Base-by-base conservation (phyloP, 2,329 filamentous ascomycete species). In the Seiridium cupressi region DNA sequence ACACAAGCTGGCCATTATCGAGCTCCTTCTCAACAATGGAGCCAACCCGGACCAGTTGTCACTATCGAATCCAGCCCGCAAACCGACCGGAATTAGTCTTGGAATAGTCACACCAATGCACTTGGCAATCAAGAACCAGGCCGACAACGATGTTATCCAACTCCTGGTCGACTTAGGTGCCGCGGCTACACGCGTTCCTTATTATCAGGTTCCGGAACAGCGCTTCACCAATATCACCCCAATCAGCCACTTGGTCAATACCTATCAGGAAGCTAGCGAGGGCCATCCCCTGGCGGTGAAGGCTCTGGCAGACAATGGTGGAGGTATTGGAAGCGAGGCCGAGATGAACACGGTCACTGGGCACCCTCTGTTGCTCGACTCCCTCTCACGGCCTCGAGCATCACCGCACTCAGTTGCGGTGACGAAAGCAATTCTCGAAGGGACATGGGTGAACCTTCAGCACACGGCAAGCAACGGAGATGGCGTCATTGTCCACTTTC, bases 1-100 rank as follows among this genome's bases (percentile, higher is more conserved):
- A n/a, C 32, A 34, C n/a, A 58, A 58, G 46, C 35, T 58, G 32
- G 35, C 5, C 13, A 40, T 51, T 8, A 51, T 58, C 5, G 32
- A 51, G 11, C 8, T 58, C 10, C 55, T 58, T 6, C n/a, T 58
- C 9, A 10, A 18, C 6, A 3, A 26, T 49, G 55, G 55, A 5
- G 55, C 55, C 44, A 44, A 58, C 18, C 38, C 55, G 8, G 42
- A 58, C 35, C 55, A 58, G 55, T 13, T 51, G 34, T 42, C 55
- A 10, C 10, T 8, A 10, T 11, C 35, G 7, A 42, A 57, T 31
- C 35, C 55, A 3, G 5, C 8, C 32, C 44, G 34, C 10, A 13
- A 8, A 34, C 7, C 44, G 49, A 18, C 5, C 40, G 9, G 5
- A 6, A 31, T 6, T 26, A 6, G 26, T 7, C 10, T 10, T 9